Percentiles rank a stretch among this genome's conserved stretches.
These are phyloP conservation scores for Mortierella hygrophila DNA, from an alignment of 192 early-diverging fungal species.

Conservation along the genomic window DNA sequence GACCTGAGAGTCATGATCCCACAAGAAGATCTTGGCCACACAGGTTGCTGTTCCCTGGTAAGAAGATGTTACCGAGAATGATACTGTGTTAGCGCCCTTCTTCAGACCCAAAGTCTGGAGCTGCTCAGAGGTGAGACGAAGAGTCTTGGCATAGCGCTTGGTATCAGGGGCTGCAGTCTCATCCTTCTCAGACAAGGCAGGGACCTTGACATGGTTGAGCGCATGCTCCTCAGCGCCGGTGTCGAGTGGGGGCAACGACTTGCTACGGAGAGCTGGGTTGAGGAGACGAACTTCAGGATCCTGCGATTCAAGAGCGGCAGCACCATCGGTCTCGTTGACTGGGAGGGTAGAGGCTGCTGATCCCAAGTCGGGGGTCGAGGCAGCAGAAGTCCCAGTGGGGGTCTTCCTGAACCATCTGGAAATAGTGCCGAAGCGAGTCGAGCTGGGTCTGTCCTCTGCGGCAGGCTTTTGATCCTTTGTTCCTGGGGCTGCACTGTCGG, in stretches of 20 bases:
- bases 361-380: constrained; percentile 20
- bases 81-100: constrained; percentile 90
- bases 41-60: constrained; percentile 85
- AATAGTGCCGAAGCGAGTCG: constrained; percentile 50
- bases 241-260: constrained; percentile 40
- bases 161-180: background rate
- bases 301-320: constrained; percentile 22
- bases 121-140: constrained; percentile 94
- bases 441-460: constrained; percentile 34
- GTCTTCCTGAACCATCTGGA: constrained; percentile 54
- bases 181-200: constrained; percentile 27
- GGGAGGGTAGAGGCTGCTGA: constrained; percentile 1
- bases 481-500: constrained; percentile 36
- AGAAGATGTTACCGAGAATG: constrained; percentile 85
- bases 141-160: constrained; percentile 85
- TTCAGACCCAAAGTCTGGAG: constrained; percentile 83
- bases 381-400: constrained; percentile 15
- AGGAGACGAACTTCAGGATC: constrained; percentile 21
- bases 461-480: constrained; percentile 44
- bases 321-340: background rate
- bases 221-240: constrained; percentile 16
- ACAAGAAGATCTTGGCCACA: constrained; percentile 90
- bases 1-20: constrained; percentile 84
- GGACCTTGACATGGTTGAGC: constrained; percentile 34
- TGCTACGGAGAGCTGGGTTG: constrained; percentile 47